phyloP scores from a whole-genome alignment of 2,329 filamentous ascomycete species.

The Stemphylium lycopersici region DNA sequence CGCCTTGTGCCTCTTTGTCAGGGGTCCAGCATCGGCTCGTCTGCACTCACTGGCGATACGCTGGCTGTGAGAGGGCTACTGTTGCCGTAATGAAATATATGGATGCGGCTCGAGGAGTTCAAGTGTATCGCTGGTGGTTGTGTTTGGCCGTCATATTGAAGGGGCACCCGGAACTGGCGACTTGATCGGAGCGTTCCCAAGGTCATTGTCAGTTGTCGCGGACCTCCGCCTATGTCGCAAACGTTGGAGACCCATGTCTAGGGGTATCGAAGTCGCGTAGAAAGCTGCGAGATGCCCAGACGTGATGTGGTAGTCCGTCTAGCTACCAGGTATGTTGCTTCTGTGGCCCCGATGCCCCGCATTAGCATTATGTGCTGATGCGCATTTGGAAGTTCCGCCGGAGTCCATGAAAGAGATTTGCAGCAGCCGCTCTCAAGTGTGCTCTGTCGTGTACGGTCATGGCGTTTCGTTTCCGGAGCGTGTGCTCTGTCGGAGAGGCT shows the following conservation, averaged over 20 bases:
- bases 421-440: background rate
- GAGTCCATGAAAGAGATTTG: background rate
- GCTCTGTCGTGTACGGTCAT: background rate
- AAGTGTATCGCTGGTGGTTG: background rate
- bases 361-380: background rate
- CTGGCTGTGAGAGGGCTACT: background rate
- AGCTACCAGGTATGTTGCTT: background rate
- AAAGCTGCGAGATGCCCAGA: background rate
- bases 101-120: background rate
- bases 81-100: background rate
- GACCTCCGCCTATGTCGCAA: background rate
- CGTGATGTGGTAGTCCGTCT: background rate
- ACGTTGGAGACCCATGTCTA: background rate
- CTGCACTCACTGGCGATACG: background rate
- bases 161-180: background rate
- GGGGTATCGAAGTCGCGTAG: background rate
- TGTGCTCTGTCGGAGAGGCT: conserved; percentile 1
- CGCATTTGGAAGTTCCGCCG: background rate
- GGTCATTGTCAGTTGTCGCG: background rate
- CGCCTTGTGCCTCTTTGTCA: background rate
- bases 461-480: background rate
- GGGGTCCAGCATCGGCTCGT: background rate
- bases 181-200: background rate
- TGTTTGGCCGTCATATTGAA: background rate
- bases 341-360: background rate